A percentile compares a stretch with the other conserved stretches of the same genome.
phyloP scores from a whole-genome alignment of 495 filamentous ascomycete genomes.

The Lasiosphaeris hirsuta region DNA sequence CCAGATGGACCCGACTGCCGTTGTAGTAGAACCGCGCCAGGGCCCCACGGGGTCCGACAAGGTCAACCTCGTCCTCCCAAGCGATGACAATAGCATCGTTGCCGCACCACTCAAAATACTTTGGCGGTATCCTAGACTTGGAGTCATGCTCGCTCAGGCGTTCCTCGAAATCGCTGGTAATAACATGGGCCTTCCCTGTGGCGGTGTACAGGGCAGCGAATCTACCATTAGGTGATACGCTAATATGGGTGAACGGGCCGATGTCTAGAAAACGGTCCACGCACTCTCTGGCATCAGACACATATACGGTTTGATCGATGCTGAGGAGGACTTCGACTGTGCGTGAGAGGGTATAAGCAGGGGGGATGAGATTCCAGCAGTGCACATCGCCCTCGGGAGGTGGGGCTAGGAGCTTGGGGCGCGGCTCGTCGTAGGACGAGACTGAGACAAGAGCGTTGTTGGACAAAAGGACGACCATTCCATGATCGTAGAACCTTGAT shows the following conservation, averaged over 20 bases:
- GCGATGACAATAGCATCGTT: constrained; percentile 91
- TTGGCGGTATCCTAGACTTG: constrained; percentile 76
- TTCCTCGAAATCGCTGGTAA: constrained; percentile 89
- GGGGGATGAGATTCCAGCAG: constrained; percentile 87
- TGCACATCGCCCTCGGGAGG: constrained; percentile 76
- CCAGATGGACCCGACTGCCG: constrained; percentile 73
- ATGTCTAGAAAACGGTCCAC: constrained; percentile 87
- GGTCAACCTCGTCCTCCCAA: constrained; percentile 98
- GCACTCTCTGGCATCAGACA: constrained; percentile 81
- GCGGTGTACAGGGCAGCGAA: constrained; percentile 83
- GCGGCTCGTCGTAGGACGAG: constrained; percentile 83
- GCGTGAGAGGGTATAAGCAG: constrained; percentile 84
- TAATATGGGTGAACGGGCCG: constrained; percentile 87
- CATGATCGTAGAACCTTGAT: constrained; percentile 72
- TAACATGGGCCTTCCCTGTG: constrained; percentile 86
- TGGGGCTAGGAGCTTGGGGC: constrained; percentile 75
- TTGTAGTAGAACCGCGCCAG: constrained; percentile 87
- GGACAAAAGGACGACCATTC: constrained; percentile 87
- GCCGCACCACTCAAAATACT: constrained; percentile 91
- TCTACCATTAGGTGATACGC: constrained; percentile 84
- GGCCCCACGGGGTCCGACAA: constrained; percentile 80
- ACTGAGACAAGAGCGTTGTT: constrained; percentile 89
- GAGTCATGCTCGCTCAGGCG: constrained; percentile 91
- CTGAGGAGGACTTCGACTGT: constrained; percentile 92
- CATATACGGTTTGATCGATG: constrained; percentile 78